These are phyloP conservation scores for Penicillium janthinellum DNA, from an alignment of 2,329 filamentous ascomycete species.

Conservation along the genomic window DNA sequence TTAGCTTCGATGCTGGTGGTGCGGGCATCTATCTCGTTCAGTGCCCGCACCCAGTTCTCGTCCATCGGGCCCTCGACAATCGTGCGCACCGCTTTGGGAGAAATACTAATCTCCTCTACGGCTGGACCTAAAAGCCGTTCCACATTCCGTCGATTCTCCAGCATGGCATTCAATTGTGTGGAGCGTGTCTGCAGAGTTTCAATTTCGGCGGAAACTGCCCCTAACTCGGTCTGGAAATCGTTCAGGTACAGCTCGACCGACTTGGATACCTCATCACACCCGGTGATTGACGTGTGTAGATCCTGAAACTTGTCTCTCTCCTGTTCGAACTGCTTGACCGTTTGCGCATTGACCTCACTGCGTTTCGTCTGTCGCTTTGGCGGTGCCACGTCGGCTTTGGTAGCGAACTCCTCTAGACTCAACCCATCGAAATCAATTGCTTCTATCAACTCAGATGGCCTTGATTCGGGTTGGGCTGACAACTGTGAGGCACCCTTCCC, in stretches of 20 bases:
- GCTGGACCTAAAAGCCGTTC: constrained; percentile 85
- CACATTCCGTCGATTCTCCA: constrained; percentile 86
- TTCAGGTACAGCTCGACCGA: constrained; percentile 92
- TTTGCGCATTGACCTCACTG: constrained; percentile 56
- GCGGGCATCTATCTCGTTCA: constrained; percentile 82
- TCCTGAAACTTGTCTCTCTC: constrained; percentile 87
- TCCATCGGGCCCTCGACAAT: constrained; percentile 89
- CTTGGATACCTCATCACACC: constrained; percentile 89
- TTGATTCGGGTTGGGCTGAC: constrained; percentile 20
- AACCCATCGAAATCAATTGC: constrained; percentile 78
- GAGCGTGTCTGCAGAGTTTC: constrained; percentile 90
- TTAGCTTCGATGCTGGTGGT: constrained; percentile 71
- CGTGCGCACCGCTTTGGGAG: constrained; percentile 78
- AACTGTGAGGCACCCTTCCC: constrained; percentile 13
- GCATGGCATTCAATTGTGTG: constrained; percentile 74
- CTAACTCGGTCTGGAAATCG: constrained; percentile 91
- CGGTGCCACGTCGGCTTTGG: constrained; percentile 28
- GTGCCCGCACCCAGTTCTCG: constrained; percentile 79
- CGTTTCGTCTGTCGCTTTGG: constrained; percentile 29
- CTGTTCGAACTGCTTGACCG: constrained; percentile 73
- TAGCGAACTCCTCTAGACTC: constrained; percentile 72
- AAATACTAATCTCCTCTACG: constrained; percentile 88
- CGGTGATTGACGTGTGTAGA: constrained; percentile 81
- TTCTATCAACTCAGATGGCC: constrained; percentile 55
- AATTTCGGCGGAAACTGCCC: constrained; percentile 89